Base-by-base conservation (phyloP, 257 asterid genomes). In the Penstemon eatonii region DNA sequence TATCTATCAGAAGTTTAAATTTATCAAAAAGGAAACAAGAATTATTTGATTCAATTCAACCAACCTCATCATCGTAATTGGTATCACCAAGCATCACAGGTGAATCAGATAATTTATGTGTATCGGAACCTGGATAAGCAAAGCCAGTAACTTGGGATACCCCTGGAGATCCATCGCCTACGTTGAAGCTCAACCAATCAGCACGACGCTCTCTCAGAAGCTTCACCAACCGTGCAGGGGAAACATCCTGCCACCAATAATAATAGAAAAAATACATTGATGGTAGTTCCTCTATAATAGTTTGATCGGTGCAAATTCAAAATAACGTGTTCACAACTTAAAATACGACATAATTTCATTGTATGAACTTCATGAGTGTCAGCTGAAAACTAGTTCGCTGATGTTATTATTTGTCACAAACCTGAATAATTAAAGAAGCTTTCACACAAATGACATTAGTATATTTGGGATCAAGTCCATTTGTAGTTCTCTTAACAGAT, bases 131-230 rank as follows among this genome's bases (percentile, higher is more conserved):
- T 45, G 85, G 88, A 75, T 57, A 75, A 37, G 74, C 66, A 65
- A 66, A 73, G 45, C 50, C 19, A 19, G 66, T 76, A 59, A 75
- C 76, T 67, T 13, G 60, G 47, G 79, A 57, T 37, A 67, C 60
- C 43, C 81, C 83, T 44, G 49, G 67, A 19, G 75, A 50, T 60
- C 80, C 75, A 65, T 68, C 47, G 63, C 62, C 25, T 15, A 15
- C 78, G 75, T 80, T 43, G 82, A 76, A 78, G 63, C 57, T 60
- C 82, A 79, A 68, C 89, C 89, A 84, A 65, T 43, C 73, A n/a
- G 78, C 43, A 4, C 79, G 84, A 3, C 51, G 70, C 69, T 78
- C 86, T 66, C 76, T 81, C 68, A 81, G 67, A 72, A 78, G 70
- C 47, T n/a, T 65, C 73, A 84, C 73, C 72, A 83, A 38, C 76